These are phyloP conservation scores for Cladosporium sp. DNA, from an alignment of 2,329 filamentous ascomycete genomes.

Conservation along the genomic window DNA sequence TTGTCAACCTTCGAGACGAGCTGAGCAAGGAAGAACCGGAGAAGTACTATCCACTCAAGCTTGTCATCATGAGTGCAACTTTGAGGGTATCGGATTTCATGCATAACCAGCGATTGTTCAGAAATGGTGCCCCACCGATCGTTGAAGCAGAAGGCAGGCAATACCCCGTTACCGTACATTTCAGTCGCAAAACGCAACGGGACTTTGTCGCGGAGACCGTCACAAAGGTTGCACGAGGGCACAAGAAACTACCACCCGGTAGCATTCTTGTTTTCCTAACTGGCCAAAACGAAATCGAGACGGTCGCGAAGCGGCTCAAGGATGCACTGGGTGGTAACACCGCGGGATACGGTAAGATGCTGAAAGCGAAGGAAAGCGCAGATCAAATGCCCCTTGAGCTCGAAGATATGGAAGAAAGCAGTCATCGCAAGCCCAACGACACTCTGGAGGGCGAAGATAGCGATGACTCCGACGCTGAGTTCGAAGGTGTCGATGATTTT, in stretches of 20 bases:
- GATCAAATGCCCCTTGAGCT: constrained; percentile 60
- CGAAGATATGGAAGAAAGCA: constrained; percentile 80
- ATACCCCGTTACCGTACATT: constrained; percentile 84
- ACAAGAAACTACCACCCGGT: constrained; percentile 82
- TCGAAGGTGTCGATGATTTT: constrained; percentile 53
- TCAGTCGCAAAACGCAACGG: constrained; percentile 70
- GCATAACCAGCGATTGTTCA: constrained; percentile 74
- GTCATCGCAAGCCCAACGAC: constrained; percentile 32
- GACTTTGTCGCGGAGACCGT: constrained; percentile 92
- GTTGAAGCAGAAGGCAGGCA: constrained; percentile 88
- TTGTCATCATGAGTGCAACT: constrained; percentile 98
- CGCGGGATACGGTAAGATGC: constrained; percentile 20
- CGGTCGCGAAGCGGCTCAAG: constrained; percentile 73
- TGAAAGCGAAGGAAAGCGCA: constrained; percentile 10
- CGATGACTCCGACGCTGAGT: constrained; percentile 51
- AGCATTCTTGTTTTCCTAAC: constrained; percentile 93
- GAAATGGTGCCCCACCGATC: constrained; percentile 63
- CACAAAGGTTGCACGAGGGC: constrained; percentile 77
- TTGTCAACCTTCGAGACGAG: constrained; percentile 74
- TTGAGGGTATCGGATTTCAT: constrained; percentile 85
- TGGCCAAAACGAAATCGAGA: constrained; percentile 82
- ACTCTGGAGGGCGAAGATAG: constrained; percentile 38
- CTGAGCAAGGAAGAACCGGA: constrained; percentile 65
- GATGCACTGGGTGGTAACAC: constrained; percentile 54
- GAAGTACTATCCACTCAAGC: constrained; percentile 68